Base-by-base conservation (phyloP, 805 yeast genomes). In the Ogataea pilisensis region DNA sequence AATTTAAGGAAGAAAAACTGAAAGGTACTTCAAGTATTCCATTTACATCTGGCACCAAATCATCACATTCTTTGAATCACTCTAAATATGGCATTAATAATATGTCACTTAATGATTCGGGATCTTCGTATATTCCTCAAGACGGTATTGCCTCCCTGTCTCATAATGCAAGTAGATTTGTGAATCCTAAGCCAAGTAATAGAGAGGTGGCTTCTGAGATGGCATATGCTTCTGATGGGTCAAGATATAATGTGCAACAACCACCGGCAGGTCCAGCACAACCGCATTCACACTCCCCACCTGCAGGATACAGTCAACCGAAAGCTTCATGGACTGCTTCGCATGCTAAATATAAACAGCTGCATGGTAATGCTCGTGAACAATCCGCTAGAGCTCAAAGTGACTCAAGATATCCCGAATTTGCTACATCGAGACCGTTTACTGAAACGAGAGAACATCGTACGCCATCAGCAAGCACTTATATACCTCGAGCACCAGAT, bases 1-100 rank as follows among this genome's bases (percentile, higher is more conserved):
- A 78, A 48, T 70, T 74, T 64, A 72, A 71, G 59, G 67, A 67
- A 57, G 74, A 60, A 44, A 49, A 37, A 31, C 37, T 42, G 19
- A 43, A 46, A 24, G 41, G 37, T 18, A 17, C 18, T 8, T 34
- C 33, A 2, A 26, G 37, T 8, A 46, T 31, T 5, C 28, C 37
- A 4, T 22, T 36, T 2, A 35, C 28, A 27, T 9, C 29, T 12
- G 41, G 32, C 6, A 17, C 29, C 8, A 35, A 42, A 6, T 50
- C 52, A 1, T 46, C 51, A 4, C 42, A 46, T 29, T 49, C 55
- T 2, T 36, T 51, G 21, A 39, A 43, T 25, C 53, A 49, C 38
- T 51, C 53, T 13, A 45, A 38, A 31, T 45, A 50, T 25, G 50
- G 54, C 4, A 46, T 37, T 17, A 32, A 33, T 38, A 33, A 21